These are phyloP conservation scores for Vicia faba DNA, from an alignment of 306 rosid genomes.

Conservation along the genomic window DNA sequence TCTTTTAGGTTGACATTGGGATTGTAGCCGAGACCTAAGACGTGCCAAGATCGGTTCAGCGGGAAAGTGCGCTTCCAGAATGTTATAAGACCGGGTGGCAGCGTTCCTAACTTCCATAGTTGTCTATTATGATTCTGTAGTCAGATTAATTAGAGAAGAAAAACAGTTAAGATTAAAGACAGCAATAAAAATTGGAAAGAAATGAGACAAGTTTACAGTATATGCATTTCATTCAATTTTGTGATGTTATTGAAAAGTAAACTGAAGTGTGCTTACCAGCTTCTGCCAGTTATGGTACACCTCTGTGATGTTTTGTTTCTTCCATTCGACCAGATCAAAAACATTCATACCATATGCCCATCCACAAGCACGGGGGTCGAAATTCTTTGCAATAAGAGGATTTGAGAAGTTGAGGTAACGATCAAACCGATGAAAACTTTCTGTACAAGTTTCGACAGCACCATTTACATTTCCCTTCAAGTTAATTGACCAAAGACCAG, in stretches of 20 bases:
- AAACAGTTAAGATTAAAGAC: slow-evolving; percentile 20
- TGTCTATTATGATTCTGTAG: slow-evolving; percentile 85
- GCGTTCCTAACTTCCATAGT: slow-evolving; percentile 93
- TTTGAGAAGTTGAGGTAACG: slow-evolving; percentile 94
- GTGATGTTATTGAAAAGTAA: slow-evolving; percentile 1
- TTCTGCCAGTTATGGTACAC: slow-evolving; percentile 95
- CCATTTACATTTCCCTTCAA: slow-evolving; percentile 91
- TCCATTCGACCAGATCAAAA: slow-evolving; percentile 89
- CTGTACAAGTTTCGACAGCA: slow-evolving; percentile 95
- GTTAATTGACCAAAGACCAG: slow-evolving; percentile 78
- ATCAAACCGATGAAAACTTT: slow-evolving; percentile 91
- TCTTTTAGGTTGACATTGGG: slow-evolving; percentile 64
- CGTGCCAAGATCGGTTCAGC: slow-evolving; percentile 75
- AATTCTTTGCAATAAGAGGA: slow-evolving; percentile 76
- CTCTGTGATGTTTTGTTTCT: slow-evolving; percentile 86
- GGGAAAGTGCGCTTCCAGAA: slow-evolving; percentile 82
- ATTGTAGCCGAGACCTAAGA: slow-evolving; percentile 86
- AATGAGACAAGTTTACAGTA: slow-evolving; percentile 12
- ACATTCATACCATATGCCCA: slow-evolving; percentile 99
- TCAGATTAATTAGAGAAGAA: slow-evolving; percentile 23
- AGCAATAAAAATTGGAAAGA: slow-evolving; percentile 5
- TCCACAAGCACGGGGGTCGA: slow-evolving; percentile 92
- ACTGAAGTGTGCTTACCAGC: slow-evolving; percentile 58
- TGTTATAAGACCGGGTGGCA: slow-evolving; percentile 95
- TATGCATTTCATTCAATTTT: not conserved